These are phyloP conservation scores for Fusarium floridanum DNA, from an alignment of 2,329 filamentous ascomycete species.

Conservation along the genomic window DNA sequence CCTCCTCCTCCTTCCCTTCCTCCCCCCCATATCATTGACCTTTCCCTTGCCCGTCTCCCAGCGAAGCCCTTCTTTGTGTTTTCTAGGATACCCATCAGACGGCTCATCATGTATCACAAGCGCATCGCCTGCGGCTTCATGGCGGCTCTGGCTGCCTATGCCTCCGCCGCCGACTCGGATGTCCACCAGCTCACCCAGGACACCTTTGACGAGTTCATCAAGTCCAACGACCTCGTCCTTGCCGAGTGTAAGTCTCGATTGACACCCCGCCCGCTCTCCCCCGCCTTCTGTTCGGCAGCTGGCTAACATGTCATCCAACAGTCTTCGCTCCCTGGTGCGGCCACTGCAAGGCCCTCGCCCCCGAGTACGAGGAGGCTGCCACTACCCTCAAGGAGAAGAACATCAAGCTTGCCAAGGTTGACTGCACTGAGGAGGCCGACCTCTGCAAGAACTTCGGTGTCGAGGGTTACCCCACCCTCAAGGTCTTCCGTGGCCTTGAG, in stretches of 20 bases:
- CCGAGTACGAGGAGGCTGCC: constrained; percentile 90
- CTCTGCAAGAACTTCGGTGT: constrained; percentile 92
- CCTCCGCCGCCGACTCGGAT: constrained; percentile 78
- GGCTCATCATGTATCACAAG: constrained; percentile 62
- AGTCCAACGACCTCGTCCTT: constrained; percentile 87
- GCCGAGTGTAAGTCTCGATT: constrained; percentile 84
- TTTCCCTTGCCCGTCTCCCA: constrained; percentile 32
- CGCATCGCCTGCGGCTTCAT: constrained; percentile 67
- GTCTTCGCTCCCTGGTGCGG: constrained; percentile 98
- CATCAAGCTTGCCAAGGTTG: constrained; percentile 87
- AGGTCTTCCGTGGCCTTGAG: constrained; percentile 95
- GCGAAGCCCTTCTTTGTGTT: constrained; percentile 38
- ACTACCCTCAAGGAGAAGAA: constrained; percentile 89
- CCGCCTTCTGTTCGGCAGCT: neutral
- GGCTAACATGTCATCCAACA: constrained; percentile 56
- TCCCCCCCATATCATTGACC: constrained; percentile 27
- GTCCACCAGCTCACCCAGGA: constrained; percentile 88
- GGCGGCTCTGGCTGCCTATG: constrained; percentile 67
- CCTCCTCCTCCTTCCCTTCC: constrained; percentile 32
- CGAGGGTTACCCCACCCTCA: constrained; percentile 98
- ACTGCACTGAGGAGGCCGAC: constrained; percentile 94
- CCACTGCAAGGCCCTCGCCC: constrained; percentile 98
- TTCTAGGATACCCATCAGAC: constrained; percentile 44
- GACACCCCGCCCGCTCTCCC: neutral
- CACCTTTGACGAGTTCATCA: constrained; percentile 88